Conservation (phyloP, 306 rosid genomes). For the Sechiopsis laciniata region DNA sequence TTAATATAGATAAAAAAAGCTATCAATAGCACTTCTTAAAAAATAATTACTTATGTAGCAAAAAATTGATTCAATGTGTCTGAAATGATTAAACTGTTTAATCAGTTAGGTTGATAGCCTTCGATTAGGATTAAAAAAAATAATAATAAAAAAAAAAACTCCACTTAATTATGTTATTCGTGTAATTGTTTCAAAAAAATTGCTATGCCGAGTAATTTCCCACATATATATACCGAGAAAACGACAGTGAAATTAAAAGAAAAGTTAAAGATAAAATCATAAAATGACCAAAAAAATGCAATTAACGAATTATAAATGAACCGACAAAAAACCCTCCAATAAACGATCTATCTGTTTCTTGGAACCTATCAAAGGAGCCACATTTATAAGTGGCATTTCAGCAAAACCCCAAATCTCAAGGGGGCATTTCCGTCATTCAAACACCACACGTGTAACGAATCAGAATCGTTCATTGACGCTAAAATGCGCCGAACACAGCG, state of each 20-base stretch:
- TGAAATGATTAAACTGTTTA: too few relatives aligned
- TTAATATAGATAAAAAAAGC: too few relatives aligned
- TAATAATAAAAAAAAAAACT: too few relatives aligned
- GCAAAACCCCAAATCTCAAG: background rate
- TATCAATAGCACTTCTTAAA: too few relatives aligned
- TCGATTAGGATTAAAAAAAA: too few relatives aligned
- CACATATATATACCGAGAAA: background rate
- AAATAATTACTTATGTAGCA: too few relatives aligned
- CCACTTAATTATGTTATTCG: too few relatives aligned
- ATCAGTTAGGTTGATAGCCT: too few relatives aligned
- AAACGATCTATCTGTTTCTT: conserved; percentile 5
- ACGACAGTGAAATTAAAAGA: background rate
- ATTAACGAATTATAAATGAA: background rate
- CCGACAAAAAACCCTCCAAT: conserved; percentile 1
- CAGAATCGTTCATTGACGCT: background rate
- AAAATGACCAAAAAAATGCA: background rate
- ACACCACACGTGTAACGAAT: conserved; percentile 21
- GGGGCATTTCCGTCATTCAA: background rate
- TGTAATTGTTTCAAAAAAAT: too few relatives aligned
- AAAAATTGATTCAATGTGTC: too few relatives aligned
- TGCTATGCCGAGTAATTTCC: too few relatives aligned
- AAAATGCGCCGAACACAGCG: conserved; percentile 25
- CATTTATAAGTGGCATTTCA: conserved; percentile 1
- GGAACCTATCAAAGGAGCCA: background rate
- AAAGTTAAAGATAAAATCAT: background rate